Base-by-base conservation (phyloP, 768 basidiomycete species). In the Amanita molliuscula region DNA sequence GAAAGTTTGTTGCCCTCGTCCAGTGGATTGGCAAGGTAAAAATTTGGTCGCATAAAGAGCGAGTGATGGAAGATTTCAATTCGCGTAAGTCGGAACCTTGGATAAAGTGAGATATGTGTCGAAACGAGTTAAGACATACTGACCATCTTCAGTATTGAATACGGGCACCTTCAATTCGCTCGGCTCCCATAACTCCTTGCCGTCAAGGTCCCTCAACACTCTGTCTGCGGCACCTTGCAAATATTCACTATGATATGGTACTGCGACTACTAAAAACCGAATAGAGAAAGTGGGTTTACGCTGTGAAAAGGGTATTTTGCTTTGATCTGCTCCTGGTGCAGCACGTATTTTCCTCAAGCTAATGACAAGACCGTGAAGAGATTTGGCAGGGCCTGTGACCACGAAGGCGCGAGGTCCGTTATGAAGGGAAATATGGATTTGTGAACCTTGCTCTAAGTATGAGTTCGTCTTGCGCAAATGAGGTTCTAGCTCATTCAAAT, bases 211-310 rank as follows among this genome's bases (percentile, higher is more conserved):
- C 51, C 76, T 65, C 34, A 86, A 65, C 42, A 96, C 67, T 65
- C 81, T 86, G 54, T 91, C 78, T 2, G 90, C 79, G 1, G 81
- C 85, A 25, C 77, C 82, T 15, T 62, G 61, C 48, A 99, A 73
- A 66, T 97, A 95, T 16, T 72, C 70, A 65, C 92, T 94, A 74
- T 99, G 96, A 69, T 93, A 99, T 0, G 96, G 96, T 1, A 93
- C 95, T 47, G 82, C 86, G 60, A 99, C 87, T n/a, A 90, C 85
- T 59, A 99, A 71, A 75, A 98, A 99, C 40, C 96, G 84, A 43
- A 88, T 79, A 37, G 81, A 85, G 67, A 99, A 98, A 4, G 90
- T 87, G 5, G 88, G 84, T 67, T 95, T 95, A 58, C 96, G 79
- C 71, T 97, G 92, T 6, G 92, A 95, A 71, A 84, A 95, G 8